These are phyloP conservation scores for Talaromyces sp. DNA, from an alignment of 2,329 filamentous ascomycete species.

Conservation along the genomic window DNA sequence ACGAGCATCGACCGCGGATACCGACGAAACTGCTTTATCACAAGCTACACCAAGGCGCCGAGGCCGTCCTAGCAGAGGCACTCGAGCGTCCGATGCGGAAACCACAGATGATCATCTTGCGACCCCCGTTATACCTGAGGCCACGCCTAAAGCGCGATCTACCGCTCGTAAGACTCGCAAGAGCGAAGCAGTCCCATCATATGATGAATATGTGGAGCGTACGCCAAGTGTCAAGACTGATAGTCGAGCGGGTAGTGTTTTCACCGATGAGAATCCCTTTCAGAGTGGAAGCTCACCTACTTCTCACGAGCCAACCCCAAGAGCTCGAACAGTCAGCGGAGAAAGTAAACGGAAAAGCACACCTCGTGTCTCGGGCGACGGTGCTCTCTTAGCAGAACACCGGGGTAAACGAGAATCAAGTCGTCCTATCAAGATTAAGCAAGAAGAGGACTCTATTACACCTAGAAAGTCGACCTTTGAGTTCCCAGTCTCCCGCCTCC, in stretches of 20 bases:
- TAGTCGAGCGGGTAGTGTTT: constrained; percentile 61
- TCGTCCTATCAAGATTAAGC: constrained; percentile 40
- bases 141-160: constrained; percentile 39
- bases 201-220: constrained; percentile 34
- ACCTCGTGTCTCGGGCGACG: constrained; percentile 42
- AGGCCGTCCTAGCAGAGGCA: constrained; percentile 34
- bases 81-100: constrained; percentile 34
- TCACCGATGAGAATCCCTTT: constrained; percentile 89
- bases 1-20: constrained; percentile 46
- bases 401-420: constrained; percentile 35
- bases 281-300: constrained; percentile 77
- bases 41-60: constrained; percentile 31
- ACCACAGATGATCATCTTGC: constrained; percentile 33
- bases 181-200: constrained; percentile 42
- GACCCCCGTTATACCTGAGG: constrained; percentile 38
- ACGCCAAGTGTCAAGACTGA: constrained; percentile 46
- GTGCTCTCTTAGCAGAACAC: constrained; percentile 28
- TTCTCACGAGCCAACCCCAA: constrained; percentile 48
- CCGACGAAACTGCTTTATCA: constrained; percentile 32
- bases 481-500: constrained; percentile 50
- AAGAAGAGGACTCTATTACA: constrained; percentile 54
- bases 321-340: constrained; percentile 29
- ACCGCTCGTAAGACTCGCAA: constrained; percentile 55
- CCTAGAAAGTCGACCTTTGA: constrained; percentile 61
- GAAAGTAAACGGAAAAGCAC: constrained; percentile 54